phyloP scores from a whole-genome alignment of 2,329 filamentous ascomycete genomes.

The Hypoxylon sp. region DNA sequence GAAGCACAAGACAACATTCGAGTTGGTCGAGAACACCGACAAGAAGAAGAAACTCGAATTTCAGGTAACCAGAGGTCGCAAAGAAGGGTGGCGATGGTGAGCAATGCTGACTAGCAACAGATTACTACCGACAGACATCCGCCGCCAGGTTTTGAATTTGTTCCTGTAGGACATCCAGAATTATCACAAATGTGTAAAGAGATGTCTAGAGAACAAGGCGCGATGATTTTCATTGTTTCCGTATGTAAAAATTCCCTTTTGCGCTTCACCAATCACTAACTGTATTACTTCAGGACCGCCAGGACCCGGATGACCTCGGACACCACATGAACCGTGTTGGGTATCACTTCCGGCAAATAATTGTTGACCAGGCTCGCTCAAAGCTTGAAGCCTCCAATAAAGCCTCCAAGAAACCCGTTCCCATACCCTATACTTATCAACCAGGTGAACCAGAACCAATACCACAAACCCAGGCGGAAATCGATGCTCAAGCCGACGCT shows the following conservation, averaged over 20 bases:
- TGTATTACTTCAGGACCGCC: conserved; percentile 51
- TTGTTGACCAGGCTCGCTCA: conserved; percentile 69
- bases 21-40: conserved; percentile 75
- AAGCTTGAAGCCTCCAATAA: conserved; percentile 31
- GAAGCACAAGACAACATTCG: conserved; percentile 74
- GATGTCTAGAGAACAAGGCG: conserved; percentile 72
- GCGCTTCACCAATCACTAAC: conserved; percentile 44
- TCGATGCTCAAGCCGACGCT: conserved; percentile 73
- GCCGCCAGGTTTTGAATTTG: conserved; percentile 74
- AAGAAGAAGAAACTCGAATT: conserved; percentile 76
- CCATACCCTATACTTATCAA: conserved; percentile 47
- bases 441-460: conserved; percentile 69
- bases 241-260: conserved; percentile 59
- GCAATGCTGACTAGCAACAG: conserved; percentile 57
- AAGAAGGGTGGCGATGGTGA: conserved; percentile 16
- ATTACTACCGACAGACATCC: conserved; percentile 67
- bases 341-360: conserved; percentile 71
- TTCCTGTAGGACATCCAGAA: conserved; percentile 73
- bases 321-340: conserved; percentile 72
- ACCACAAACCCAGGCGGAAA: conserved; percentile 71
- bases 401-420: conserved; percentile 38
- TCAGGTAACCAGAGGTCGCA: conserved; percentile 62
- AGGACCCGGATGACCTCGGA: conserved; percentile 58
- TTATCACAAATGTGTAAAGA: conserved; percentile 75
- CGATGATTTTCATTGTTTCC: conserved; percentile 77